Conservation (phyloP, 2,329 filamentous ascomycete species). For the Aspergillus costaricaensis region DNA sequence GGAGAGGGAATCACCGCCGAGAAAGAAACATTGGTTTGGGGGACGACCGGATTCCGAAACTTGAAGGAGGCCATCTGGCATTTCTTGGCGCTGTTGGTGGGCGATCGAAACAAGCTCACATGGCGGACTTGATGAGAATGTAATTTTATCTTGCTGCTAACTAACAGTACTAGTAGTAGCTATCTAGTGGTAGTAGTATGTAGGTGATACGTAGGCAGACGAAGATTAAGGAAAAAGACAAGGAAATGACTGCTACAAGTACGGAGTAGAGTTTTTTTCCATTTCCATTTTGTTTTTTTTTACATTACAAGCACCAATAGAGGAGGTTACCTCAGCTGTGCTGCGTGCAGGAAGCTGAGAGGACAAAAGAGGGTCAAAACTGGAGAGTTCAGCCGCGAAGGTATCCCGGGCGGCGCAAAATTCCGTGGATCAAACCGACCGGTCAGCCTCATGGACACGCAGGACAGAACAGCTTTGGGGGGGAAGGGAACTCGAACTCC, state of each 20-base stretch:
- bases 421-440: not conserved
- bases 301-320: too few species aligned
- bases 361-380: too few species aligned
- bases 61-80: conserved; percentile 36
- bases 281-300: too few species aligned
- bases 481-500: not conserved
- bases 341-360: too few species aligned
- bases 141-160: conserved; percentile 7
- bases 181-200: not conserved
- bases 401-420: not conserved
- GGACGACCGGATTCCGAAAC: conserved; percentile 9
- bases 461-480: not conserved
- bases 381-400: not conserved
- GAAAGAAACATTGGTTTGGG: not conserved
- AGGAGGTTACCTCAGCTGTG: too few species aligned
- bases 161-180: not conserved
- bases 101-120: conserved; percentile 17
- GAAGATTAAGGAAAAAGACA: too few species aligned
- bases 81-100: conserved; percentile 33
- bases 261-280: too few species aligned
- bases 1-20: not conserved
- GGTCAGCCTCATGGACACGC: not conserved
- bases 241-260: too few species aligned
- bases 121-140: conserved; percentile 10
- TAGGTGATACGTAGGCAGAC: not conserved